phyloP scores from a whole-genome alignment of 164 flowering plant species.

The Sedum album region DNA sequence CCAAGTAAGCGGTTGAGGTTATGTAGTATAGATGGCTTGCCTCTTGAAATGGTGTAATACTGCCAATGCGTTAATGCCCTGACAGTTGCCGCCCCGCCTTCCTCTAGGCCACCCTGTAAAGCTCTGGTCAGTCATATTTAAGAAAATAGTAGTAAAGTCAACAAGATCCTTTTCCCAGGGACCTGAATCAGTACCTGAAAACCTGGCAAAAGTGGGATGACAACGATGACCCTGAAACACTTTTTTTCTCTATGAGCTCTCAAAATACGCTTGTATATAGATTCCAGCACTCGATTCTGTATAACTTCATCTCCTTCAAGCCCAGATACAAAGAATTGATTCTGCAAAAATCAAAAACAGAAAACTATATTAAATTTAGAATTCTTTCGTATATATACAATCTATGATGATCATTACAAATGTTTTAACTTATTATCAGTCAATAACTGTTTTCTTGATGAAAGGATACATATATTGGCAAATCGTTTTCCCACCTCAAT shows the following conservation, averaged over 20 bases:
- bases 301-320: conserved; percentile 79
- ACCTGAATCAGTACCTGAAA: conserved; percentile 57
- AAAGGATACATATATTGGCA: too few species aligned
- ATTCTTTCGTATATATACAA: background rate
- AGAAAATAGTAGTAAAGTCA: background rate
- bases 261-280: conserved; percentile 65
- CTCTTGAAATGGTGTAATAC: conserved; percentile 86
- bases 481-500: conserved; percentile 54
- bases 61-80: conserved; percentile 98
- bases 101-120: conserved; percentile 88
- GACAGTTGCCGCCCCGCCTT: conserved; percentile 93
- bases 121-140: background rate
- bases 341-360: conserved; percentile 32
- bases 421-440: too few species aligned
- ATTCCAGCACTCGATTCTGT: conserved; percentile 74
- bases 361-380: background rate
- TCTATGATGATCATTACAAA: too few species aligned
- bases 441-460: too few species aligned
- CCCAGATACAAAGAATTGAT: conserved; percentile 96
- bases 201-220: conserved; percentile 93
- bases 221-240: conserved; percentile 70
- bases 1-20: conserved; percentile 62
- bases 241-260: conserved; percentile 66
- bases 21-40: conserved; percentile 58
- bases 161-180: background rate